Evolutionary conservation across 1,284 basidiomycete species (phyloP).

Genomic region (Cystobasidium sp.): DNA sequence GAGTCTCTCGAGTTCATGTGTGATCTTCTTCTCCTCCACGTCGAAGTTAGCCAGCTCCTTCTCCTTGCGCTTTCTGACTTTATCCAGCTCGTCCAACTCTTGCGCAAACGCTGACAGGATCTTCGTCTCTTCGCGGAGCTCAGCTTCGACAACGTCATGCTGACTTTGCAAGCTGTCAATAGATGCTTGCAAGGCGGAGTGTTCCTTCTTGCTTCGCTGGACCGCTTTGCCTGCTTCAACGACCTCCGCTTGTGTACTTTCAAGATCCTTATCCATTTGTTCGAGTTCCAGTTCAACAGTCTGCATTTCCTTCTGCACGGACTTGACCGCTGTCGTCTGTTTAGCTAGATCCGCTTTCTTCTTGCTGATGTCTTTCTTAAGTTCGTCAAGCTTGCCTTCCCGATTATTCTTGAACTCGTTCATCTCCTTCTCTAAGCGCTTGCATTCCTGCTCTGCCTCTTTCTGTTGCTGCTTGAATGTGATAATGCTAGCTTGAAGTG

Average conservation of each 20-base stretch:
- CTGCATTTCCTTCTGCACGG: slow-evolving; percentile 84
- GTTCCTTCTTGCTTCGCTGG: slow-evolving; percentile 67
- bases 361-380: slow-evolving; percentile 81
- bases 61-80: slow-evolving; percentile 79
- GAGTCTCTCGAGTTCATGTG: slow-evolving; percentile 62
- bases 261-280: slow-evolving; percentile 81
- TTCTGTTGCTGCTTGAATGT: slow-evolving; percentile 76
- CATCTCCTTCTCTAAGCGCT: slow-evolving; percentile 94
- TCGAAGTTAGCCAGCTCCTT: slow-evolving; percentile 73
- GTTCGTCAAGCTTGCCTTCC: slow-evolving; percentile 91
- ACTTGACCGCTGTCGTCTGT: slow-evolving; percentile 79
- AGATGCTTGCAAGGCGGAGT: slow-evolving; percentile 59
- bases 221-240: slow-evolving; percentile 67
- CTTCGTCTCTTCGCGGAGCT: slow-evolving; percentile 79
- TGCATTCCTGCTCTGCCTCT: slow-evolving; percentile 74
- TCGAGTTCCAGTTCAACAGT: slow-evolving; percentile 83
- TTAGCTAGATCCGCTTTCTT: slow-evolving; percentile 82
- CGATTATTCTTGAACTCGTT: slow-evolving; percentile 98
- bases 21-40: slow-evolving; percentile 66
- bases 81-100: slow-evolving; percentile 81
- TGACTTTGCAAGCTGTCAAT: slow-evolving; percentile 60
- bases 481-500: slow-evolving; percentile 70
- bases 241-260: slow-evolving; percentile 65
- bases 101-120: slow-evolving; percentile 84
- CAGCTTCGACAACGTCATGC: slow-evolving; percentile 69